Evolutionary conservation across 306 rosid genomes (phyloP).

Genomic region (Psophocarpus tetragonolobus): DNA sequence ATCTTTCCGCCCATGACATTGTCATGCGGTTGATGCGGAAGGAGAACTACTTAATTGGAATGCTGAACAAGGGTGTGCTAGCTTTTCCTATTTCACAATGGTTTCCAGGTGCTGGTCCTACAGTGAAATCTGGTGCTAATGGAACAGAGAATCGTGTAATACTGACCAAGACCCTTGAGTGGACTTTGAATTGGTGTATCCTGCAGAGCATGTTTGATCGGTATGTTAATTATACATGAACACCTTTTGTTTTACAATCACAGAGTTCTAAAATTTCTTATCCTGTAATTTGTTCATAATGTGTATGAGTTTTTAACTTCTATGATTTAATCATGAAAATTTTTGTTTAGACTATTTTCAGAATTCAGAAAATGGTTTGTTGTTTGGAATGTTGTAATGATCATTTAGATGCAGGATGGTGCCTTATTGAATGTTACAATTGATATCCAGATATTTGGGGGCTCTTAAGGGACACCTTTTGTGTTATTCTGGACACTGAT

Average conservation of each 20-base stretch:
- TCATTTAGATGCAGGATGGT: conserved; percentile 1
- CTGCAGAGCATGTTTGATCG: conserved; percentile 98
- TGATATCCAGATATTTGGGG: neutral
- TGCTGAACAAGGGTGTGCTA: conserved; percentile 93
- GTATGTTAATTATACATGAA: conserved; percentile 45
- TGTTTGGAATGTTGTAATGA: conserved; percentile 8
- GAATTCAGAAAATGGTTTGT: conserved; percentile 1
- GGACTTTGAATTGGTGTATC: conserved; percentile 98
- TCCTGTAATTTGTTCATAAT: conserved; percentile 11
- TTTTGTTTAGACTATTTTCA: neutral
- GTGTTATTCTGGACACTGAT: neutral
- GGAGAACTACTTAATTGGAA: conserved; percentile 93
- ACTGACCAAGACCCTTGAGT: conserved; percentile 87
- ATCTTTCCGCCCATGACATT: conserved; percentile 91
- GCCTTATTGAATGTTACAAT: neutral
- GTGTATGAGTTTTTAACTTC: neutral
- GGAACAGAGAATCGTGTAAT: conserved; percentile 59
- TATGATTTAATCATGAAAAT: neutral
- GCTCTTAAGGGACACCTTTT: neutral
- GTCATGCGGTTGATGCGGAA: conserved; percentile 97
- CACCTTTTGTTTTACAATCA: neutral
- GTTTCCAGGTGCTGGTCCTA: conserved; percentile 92
- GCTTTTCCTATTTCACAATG: conserved; percentile 88
- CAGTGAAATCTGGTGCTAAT: conserved; percentile 50
- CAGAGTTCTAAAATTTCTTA: conserved; percentile 17